Evolutionary conservation across 2,329 filamentous ascomycete genomes (phyloP), one percentile per base, ranked within the genome.

Genomic region (Helminthosporium solani): DNA sequence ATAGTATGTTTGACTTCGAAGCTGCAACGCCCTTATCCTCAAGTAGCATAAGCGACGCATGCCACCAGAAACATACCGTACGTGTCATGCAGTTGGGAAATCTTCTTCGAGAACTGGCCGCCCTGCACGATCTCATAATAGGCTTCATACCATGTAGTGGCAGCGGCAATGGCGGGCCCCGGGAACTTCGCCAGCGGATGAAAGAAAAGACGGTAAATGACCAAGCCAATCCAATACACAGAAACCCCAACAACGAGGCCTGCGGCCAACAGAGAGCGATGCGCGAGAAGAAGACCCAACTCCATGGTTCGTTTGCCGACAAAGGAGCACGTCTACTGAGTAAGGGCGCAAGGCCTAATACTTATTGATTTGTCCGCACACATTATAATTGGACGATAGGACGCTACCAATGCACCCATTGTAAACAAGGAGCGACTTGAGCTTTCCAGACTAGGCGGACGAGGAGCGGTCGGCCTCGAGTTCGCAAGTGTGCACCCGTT

Each of bases 181-280:
- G 75, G 75, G 50, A 71, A 75, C 34, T 67, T 68, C 34, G 68
- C 60, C 2, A 78, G 63, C 1, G 75, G 75, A 37, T 76, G 73
- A 35, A 76, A 64, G 56, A 67, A 73, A 16, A 73, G 60, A 44
- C 67, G 66, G 53, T 75, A 73, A 43, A 74, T 4, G 40, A 42
- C 42, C 37, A 65, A 51, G 14, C 49, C 57, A 20, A 54, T 1
- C 7, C 54, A 20, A 35, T 64, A 69, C 7, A 49, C 12, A 23
- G 50, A 35, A 18, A 51, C 42, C 4, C 51, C 38, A 8, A 40
- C 44, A 7, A 44, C 47, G 7, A 55, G 47, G 34, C 58, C 37
- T 30, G 47, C 42, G 21, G 49, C 41, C 15, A 52, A 30, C 28
- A 51, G 52, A 23, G 50, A 5, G 9, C 23, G 23, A 25, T 25